Evolutionary conservation across 2,329 filamentous ascomycete species (phyloP), one percentile per base, ranked within the genome.

Genomic region (Celoporthe dispersa): DNA sequence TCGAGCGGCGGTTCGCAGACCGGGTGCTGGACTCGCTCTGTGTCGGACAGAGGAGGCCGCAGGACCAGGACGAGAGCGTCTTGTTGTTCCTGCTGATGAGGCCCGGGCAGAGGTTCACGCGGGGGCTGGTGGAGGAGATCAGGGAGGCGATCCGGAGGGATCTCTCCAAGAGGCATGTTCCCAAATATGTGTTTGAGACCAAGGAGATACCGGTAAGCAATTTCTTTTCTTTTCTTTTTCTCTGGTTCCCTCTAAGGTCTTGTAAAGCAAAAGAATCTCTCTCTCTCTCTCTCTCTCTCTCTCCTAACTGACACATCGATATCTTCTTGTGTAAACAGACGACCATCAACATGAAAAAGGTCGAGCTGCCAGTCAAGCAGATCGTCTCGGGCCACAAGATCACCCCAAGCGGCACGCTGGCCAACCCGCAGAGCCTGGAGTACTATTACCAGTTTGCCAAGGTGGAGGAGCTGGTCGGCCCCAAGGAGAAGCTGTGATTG

Each of bases 271-370:
- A n/a, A n/a, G n/a, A n/a, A n/a, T 22, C 25, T 53, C 48, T 53
- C 19, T n/a, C 48, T 85, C 35, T 48, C 14, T 14, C 4, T 31
- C 61, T 2, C 53, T 31, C 37, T 28, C 60, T 31, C 48, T 33
- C 9, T n/a, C 2, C 11, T 8, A 8, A 33, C 62, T 19, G 12
- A 41, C 8, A 31, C 9, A 12, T 39, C 8, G 3, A 12, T 19
- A 28, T 22, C 16, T 2, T 19, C 4, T n/a, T 25, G 14, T 25
- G 7, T n/a, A 4, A 51, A 55, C 37, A 94, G 89, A 92, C 90
- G 0, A 96, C 93, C 0, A 89, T 96, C 72, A 96, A 95, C 77
- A 80, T 93, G 64, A 96, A 96, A 79, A 96, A 96, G 79, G 93
- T 96, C 4, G 93, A 96, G 78, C 75, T 96, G 66, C 92, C 92